Conservation (phyloP, 805 yeast genomes). For the Wickerhamia fluorescens region DNA sequence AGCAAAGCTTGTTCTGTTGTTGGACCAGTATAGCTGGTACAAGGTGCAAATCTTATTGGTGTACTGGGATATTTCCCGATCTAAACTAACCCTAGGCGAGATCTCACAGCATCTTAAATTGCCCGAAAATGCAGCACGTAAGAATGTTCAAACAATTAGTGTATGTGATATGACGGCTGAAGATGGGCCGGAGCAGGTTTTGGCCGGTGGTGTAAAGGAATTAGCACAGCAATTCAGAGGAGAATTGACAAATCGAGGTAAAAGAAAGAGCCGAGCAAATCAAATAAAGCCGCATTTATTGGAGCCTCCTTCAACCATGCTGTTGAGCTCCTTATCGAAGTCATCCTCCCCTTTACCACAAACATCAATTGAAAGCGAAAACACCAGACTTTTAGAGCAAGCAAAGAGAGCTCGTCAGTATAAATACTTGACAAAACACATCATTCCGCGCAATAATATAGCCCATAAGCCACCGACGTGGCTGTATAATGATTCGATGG, state of each 20-base stretch:
- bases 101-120: constrained; percentile 12
- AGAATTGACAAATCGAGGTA: constrained; percentile 23
- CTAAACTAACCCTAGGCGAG: constrained; percentile 9
- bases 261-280: constrained; percentile 13
- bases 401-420: constrained; percentile 24
- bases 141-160: constrained; percentile 14
- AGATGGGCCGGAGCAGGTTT: constrained; percentile 15
- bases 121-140: constrained; percentile 4
- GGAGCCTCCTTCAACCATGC: constrained; percentile 15
- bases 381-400: too few relatives aligned
- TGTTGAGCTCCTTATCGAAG: too few relatives aligned
- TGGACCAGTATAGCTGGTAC: constrained; percentile 29
- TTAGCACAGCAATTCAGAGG: constrained; percentile 20
- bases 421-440: constrained; percentile 28
- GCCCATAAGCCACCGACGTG: too few relatives aligned
- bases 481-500: neutral
- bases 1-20: constrained; percentile 25
- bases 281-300: too few relatives aligned
- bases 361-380: too few relatives aligned
- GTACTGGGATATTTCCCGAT: constrained; percentile 32
- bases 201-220: constrained; percentile 15
- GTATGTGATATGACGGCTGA: constrained; percentile 29
- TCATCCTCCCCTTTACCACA: too few relatives aligned
- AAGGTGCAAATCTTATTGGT: constrained; percentile 34
- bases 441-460: too few relatives aligned